A percentile compares a stretch with the other conserved stretches of the same genome.
These are phyloP conservation scores for Fusarium devonianum DNA, from an alignment of 2,329 filamentous ascomycete species.

Conservation along the genomic window DNA sequence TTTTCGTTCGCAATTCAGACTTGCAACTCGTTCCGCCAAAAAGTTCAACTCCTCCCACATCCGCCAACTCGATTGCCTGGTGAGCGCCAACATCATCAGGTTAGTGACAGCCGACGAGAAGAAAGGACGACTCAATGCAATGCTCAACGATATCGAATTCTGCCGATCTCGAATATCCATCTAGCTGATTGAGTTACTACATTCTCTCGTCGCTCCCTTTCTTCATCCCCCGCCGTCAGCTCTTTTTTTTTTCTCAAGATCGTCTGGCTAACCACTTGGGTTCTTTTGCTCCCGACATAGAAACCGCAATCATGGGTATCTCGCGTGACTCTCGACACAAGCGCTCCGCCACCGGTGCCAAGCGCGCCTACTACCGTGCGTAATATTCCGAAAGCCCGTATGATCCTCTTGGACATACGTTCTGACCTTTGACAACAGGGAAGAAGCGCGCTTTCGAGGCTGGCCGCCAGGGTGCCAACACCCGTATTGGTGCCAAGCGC, in stretches of 20 bases:
- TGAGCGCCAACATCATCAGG: constrained; percentile 58
- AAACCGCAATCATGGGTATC: constrained; percentile 95
- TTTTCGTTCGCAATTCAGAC: constrained; percentile 47
- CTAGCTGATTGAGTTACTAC: constrained; percentile 34
- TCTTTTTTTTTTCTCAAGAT: background rate
- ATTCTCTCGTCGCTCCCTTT: constrained; percentile 7
- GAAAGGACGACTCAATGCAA: constrained; percentile 29
- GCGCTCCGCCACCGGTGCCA: constrained; percentile 98
- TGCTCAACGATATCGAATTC: constrained; percentile 36
- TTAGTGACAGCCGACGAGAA: constrained; percentile 46
- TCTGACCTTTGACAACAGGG: constrained; percentile 78
- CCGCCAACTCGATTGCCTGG: constrained; percentile 58
- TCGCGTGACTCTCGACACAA: constrained; percentile 99
- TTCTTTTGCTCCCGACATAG: constrained; percentile 50
- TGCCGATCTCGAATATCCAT: constrained; percentile 33
- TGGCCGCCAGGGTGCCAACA: constrained; percentile 99
- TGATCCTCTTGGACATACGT: constrained; percentile 65
- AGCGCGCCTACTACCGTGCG: constrained; percentile 91
- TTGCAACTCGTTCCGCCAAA: constrained; percentile 42
- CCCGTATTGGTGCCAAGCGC: constrained; percentile 97
- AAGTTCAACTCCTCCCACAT: constrained; percentile 51
- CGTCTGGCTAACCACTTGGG: constrained; percentile 34
- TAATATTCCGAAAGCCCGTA: constrained; percentile 72
- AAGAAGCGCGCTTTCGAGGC: constrained; percentile 99
- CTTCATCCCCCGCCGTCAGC: background rate